Evolutionary conservation across 2,329 filamentous ascomycete genomes (phyloP).

Genomic region (Alternaria arborescens): DNA sequence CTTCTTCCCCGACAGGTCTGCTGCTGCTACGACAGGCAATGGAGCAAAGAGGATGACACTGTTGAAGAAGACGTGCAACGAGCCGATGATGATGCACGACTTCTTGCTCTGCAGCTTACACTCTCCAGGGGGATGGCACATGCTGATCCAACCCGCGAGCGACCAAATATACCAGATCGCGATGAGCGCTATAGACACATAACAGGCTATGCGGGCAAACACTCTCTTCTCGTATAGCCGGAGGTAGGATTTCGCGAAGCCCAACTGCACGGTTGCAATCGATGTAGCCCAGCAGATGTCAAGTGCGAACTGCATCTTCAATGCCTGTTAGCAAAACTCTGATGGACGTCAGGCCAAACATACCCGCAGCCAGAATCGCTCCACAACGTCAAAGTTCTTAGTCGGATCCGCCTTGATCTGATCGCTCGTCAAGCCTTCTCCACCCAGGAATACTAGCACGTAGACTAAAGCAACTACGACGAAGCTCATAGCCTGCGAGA

Average conservation of each 20-base stretch:
- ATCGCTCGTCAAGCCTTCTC: constrained; percentile 24
- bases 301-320: constrained; percentile 31
- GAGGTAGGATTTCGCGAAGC: constrained; percentile 28
- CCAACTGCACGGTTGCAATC: constrained; percentile 29
- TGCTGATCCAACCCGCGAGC: constrained; percentile 25
- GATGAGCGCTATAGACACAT: constrained; percentile 20
- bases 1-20: constrained; percentile 22
- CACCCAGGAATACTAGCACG: constrained; percentile 28
- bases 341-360: background rate
- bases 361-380: constrained; percentile 25
- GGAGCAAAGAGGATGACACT: constrained; percentile 21
- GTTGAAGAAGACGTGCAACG: constrained; percentile 32
- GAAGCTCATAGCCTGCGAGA: constrained; percentile 25
- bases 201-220: constrained; percentile 15
- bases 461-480: constrained; percentile 27
- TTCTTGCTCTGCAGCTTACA: constrained; percentile 26
- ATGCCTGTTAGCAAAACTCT: constrained; percentile 4
- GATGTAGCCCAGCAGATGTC: constrained; percentile 34
- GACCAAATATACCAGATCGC: constrained; percentile 27
- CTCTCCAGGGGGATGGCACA: constrained; percentile 29
- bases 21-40: constrained; percentile 22
- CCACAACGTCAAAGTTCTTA: constrained; percentile 13
- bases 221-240: constrained; percentile 25
- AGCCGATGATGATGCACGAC: constrained; percentile 29
- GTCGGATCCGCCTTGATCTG: constrained; percentile 22